These are phyloP conservation scores for Yamadazyma akitaensis DNA, from an alignment of 805 yeast genomes.

Conservation along the genomic window DNA sequence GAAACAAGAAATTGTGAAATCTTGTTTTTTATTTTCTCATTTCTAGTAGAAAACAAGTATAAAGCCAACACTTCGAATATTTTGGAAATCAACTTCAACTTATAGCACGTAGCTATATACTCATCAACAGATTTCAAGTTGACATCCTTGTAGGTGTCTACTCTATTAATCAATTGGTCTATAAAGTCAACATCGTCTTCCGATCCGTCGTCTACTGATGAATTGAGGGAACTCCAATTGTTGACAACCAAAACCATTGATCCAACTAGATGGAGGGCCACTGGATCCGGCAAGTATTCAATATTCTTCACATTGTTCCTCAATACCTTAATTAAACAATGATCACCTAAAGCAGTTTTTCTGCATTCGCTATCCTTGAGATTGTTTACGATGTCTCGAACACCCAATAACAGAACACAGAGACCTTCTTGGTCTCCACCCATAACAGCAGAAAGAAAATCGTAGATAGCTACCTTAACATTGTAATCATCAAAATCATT, in stretches of 20 bases:
- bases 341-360: background rate
- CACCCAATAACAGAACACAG: slow-evolving; percentile 65
- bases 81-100: slow-evolving; percentile 58
- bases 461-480: slow-evolving; percentile 55
- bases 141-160: slow-evolving; percentile 17
- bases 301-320: slow-evolving; percentile 53
- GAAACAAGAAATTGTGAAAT: slow-evolving; percentile 43
- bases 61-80: slow-evolving; percentile 75
- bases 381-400: slow-evolving; percentile 47
- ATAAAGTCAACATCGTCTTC: slow-evolving; percentile 47
- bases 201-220: slow-evolving; percentile 21
- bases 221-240: slow-evolving; percentile 49
- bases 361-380: slow-evolving; percentile 17
- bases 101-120: slow-evolving; percentile 40
- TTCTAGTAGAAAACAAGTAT: slow-evolving; percentile 57
- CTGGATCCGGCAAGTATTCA: slow-evolving; percentile 54
- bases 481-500: slow-evolving; percentile 51
- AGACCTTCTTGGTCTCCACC: slow-evolving; percentile 75
- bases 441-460: slow-evolving; percentile 65
- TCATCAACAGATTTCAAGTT: slow-evolving; percentile 8
- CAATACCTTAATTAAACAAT: slow-evolving; percentile 52
- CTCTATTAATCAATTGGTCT: slow-evolving; percentile 35
- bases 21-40: slow-evolving; percentile 35
- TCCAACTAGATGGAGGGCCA: slow-evolving; percentile 66
- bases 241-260: slow-evolving; percentile 72